phyloP scores from a whole-genome alignment of 352 stramenopile species.

The Phytophthora sojae region DNA sequence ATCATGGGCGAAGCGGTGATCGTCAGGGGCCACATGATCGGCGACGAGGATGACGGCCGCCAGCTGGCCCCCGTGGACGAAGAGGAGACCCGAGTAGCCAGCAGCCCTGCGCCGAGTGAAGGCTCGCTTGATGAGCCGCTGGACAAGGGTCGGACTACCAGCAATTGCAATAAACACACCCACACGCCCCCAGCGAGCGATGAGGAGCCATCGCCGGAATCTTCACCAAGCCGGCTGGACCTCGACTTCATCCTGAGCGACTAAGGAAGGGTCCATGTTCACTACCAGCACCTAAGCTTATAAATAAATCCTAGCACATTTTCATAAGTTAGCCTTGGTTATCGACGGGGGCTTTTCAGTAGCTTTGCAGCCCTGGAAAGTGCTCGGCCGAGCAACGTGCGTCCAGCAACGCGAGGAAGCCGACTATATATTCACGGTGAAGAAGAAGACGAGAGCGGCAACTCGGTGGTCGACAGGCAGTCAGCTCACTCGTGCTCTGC shows the following conservation, averaged over 20 bases:
- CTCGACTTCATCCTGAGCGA: constrained; percentile 16
- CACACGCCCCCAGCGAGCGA: constrained; percentile 8
- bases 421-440: no score
- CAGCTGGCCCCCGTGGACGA: constrained; percentile 3
- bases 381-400: no score
- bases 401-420: no score
- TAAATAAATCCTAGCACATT: no score
- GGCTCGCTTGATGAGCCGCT: background rate
- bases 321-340: no score
- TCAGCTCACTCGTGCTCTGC: no score
- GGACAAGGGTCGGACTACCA: background rate
- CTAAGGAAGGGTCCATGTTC: background rate
- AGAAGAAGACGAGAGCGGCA: no score
- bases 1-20: constrained; percentile 45
- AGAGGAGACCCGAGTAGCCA: background rate
- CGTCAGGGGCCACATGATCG: constrained; percentile 48
- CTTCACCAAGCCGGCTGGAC: constrained; percentile 10
- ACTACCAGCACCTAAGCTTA: no score
- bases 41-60: constrained; percentile 28
- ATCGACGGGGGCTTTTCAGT: no score
- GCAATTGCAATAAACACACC: background rate
- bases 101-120: constrained; percentile 1
- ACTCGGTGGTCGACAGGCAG: no score
- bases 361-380: no score
- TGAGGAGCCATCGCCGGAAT: constrained; percentile 9